Base-by-base conservation (phyloP, 2,329 filamentous ascomycete genomes). In the Fusarium subtropicale region DNA sequence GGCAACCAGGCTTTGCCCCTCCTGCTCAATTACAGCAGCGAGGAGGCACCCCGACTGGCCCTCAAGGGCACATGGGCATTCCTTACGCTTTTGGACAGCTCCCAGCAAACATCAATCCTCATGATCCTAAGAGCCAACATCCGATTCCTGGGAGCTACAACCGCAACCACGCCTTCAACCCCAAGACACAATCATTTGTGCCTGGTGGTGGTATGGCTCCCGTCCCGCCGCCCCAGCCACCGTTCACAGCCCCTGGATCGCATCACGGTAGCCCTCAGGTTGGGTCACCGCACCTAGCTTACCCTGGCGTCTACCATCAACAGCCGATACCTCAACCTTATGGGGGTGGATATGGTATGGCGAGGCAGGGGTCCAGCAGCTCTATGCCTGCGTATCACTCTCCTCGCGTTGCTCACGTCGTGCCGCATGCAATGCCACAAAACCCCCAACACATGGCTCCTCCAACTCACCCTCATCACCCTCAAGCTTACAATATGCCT, bases 181-280 rank as follows among this genome's bases (percentile, higher is more conserved):
- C 94, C 1, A 94, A 97, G 81, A 97, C 92, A 18, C 92, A 97
- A 76, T 92, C 94, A 0, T 97, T 98, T 79, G 88, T 97, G 26
- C 95, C 95, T 47, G 79, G 80, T 20, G 76, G 87, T 67, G 81
- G 83, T 28, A 83, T 86, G 77, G 79, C 81, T 31, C 81, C 84
- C 5, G 81, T 84, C 68, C 84, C 83, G 41, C 80, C 81, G 33
- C 81, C 84, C 8, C 80, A 83, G 64, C 82, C 81, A 18, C 81
- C 82, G 1, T 88, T 84, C 64, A 83, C 79, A 44, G 83, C 83
- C 34, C 80, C 80, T 11, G 82, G 81, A 39, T 83, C 82, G 39
- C 85, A 86, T 64, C 83, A 85, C 53, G 80, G 84, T 42, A 87
- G 86, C 66, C 84, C 86, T 34, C 85, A 87, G 69, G 80, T 88